These are phyloP conservation scores for Jaltomata sinuosa DNA, from an alignment of 257 asterid species.

Conservation along the genomic window DNA sequence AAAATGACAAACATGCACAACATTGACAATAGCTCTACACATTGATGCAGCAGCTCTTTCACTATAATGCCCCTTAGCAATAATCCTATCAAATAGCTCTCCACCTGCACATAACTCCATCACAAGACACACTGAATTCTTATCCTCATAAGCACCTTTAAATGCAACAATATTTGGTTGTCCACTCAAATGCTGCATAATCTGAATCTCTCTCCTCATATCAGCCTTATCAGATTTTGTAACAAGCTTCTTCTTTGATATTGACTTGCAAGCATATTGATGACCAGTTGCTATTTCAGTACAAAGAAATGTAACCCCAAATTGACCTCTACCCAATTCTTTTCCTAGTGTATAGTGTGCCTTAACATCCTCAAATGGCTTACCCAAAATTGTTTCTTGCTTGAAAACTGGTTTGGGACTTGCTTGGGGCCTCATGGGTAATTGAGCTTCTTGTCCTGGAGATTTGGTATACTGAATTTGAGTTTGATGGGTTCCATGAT, in stretches of 20 bases:
- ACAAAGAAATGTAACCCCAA: slow-evolving; percentile 63
- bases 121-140: slow-evolving; percentile 49
- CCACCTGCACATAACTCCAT: slow-evolving; percentile 81
- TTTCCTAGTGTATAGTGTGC: slow-evolving; percentile 37
- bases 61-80: slow-evolving; percentile 56
- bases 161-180: slow-evolving; percentile 69
- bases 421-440: slow-evolving; percentile 15
- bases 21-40: slow-evolving; percentile 56
- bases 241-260: slow-evolving; percentile 54
- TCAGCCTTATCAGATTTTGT: slow-evolving; percentile 58
- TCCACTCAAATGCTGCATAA: slow-evolving; percentile 79
- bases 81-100: slow-evolving; percentile 69
- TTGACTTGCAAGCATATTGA: slow-evolving; percentile 67
- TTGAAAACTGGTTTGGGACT: slow-evolving; percentile 27
- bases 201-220: slow-evolving; percentile 67
- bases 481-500: slow-evolving; percentile 9
- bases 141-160: slow-evolving; percentile 71
- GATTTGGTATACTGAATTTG: slow-evolving; percentile 46
- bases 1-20: slow-evolving; percentile 66
- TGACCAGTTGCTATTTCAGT: slow-evolving; percentile 31
- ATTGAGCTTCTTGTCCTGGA: slow-evolving; percentile 35
- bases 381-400: slow-evolving; percentile 45
- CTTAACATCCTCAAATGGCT: slow-evolving; percentile 46
- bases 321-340: slow-evolving; percentile 71
- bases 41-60: slow-evolving; percentile 63